Percentiles rank a stretch among this genome's conserved stretches.
These are phyloP conservation scores for Wallacemonas rigidus DNA, from an alignment of 208 protist species.

Conservation along the genomic window DNA sequence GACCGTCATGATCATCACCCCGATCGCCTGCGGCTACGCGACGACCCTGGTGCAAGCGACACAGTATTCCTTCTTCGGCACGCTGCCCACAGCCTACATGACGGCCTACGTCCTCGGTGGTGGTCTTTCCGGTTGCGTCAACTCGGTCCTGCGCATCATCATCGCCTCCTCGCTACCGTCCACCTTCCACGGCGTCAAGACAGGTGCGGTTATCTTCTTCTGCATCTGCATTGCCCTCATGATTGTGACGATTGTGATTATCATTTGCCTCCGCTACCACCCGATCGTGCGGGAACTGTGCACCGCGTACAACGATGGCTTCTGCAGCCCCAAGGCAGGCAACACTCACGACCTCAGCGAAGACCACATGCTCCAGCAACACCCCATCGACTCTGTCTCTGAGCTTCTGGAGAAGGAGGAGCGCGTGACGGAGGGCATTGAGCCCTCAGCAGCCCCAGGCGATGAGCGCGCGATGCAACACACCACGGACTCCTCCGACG, in stretches of 20 bases:
- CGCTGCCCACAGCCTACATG: slow-evolving; percentile 41
- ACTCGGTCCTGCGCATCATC: slow-evolving; percentile 49
- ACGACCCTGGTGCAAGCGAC: slow-evolving; percentile 37
- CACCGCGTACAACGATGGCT: slow-evolving; percentile 25
- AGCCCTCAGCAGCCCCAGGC: background rate
- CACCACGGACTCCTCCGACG: slow-evolving; percentile 5
- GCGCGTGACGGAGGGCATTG: slow-evolving; percentile 6
- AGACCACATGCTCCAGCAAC: background rate
- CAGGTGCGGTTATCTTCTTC: slow-evolving; percentile 46
- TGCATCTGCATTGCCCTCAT: slow-evolving; percentile 40
- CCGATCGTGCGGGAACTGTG: slow-evolving; percentile 31
- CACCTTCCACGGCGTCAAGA: slow-evolving; percentile 48
- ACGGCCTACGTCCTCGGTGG: slow-evolving; percentile 40
- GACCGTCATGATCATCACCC: slow-evolving; percentile 36
- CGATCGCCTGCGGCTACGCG: slow-evolving; percentile 27
- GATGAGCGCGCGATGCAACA: slow-evolving; percentile 3
- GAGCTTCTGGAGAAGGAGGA: slow-evolving; percentile 17
- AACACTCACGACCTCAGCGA: slow-evolving; percentile 13
- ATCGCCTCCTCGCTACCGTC: slow-evolving; percentile 33
- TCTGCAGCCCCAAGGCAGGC: slow-evolving; percentile 12
- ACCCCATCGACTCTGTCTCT: background rate
- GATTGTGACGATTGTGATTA: slow-evolving; percentile 31
- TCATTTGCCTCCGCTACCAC: slow-evolving; percentile 31
- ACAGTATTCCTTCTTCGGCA: slow-evolving; percentile 36
- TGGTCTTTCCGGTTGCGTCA: slow-evolving; percentile 44